Evolutionary conservation across 1,284 basidiomycete species (phyloP), one percentile per base, ranked within the genome.

Genomic region (Flammula alnicola): DNA sequence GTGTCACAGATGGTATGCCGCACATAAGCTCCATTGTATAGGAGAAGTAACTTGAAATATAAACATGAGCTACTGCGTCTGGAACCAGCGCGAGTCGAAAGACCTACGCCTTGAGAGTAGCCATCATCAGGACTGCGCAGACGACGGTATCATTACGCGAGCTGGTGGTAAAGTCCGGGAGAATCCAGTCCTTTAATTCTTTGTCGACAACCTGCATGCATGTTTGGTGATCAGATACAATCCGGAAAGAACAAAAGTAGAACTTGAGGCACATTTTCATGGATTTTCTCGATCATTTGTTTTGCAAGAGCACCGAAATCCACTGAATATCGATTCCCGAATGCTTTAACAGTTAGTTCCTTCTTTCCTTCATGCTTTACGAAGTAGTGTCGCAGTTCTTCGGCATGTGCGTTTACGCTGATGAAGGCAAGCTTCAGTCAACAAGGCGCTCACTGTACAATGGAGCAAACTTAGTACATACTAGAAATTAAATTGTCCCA

Each of bases 1-100:
- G 63, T 2, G 75, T 80, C 26, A 81, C 71, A 17, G 64, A 65
- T 1, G 78, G 77, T 14, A 79, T 75, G 1, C 78, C 77, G 38
- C 77, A 79, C 1, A 30, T 39, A 4, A 70, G 54, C 0, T 14
- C 3, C n/a, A 68, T 59, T 9, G 14, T 54, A 54, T 67, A 74
- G 2, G 44, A 22, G 57, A 77, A 76, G 47, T 73, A 76, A 2
- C 55, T 59, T 17, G 4, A 17, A 38, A 26, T n/a, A n/a, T 33
- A 6, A 17, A 6, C 8, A 22, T 27, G 2, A 19, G 26, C 9
- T 8, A 10, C 19, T 44, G 10, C 2, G 14, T 17, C 6, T 23
- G 14, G 10, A 17, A 33, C 16, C 7, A 22, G n/a, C 30, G 16
- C 22, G 14, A 23, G n/a, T 37, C 12, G 12, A 29, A 14, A 31